Conservation (phyloP, 2,329 filamentous ascomycete genomes). For the Teratosphaeria destructans region DNA sequence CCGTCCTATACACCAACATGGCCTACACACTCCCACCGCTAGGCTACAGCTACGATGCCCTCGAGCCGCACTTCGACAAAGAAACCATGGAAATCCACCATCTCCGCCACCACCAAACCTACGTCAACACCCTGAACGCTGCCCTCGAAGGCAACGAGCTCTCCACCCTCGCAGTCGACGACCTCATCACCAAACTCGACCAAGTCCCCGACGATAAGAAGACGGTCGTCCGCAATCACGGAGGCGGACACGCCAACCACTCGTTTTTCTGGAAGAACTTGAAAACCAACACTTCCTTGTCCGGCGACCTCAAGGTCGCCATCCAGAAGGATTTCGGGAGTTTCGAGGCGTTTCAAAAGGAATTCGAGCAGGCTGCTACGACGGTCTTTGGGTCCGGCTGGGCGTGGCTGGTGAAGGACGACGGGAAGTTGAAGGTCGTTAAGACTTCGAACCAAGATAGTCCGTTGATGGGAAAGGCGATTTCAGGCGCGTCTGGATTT, state of each 20-base stretch:
- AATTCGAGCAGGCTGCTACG: conserved; percentile 55
- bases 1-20: conserved; percentile 6
- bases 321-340: conserved; percentile 60
- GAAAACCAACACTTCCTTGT: conserved; percentile 51
- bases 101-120: conserved; percentile 68
- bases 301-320: conserved; percentile 48
- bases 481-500: conserved; percentile 37
- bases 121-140: conserved; percentile 65
- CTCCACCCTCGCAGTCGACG: conserved; percentile 44
- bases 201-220: conserved; percentile 57
- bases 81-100: conserved; percentile 79
- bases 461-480: conserved; percentile 30
- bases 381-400: conserved; percentile 75
- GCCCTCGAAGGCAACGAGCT: conserved; percentile 48
- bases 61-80: conserved; percentile 63
- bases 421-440: conserved; percentile 56
- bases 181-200: conserved; percentile 35
- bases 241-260: conserved; percentile 89
- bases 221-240: conserved; percentile 71
- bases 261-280: conserved; percentile 79
- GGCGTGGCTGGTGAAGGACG: conserved; percentile 68
- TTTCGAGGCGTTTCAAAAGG: conserved; percentile 53
- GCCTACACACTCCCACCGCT: conserved; percentile 22
- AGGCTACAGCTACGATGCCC: conserved; percentile 41
- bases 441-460: conserved; percentile 81